Evolutionary conservation across 192 early-diverging fungal genomes (phyloP).

Genomic region (Lobulomyces angularis): DNA sequence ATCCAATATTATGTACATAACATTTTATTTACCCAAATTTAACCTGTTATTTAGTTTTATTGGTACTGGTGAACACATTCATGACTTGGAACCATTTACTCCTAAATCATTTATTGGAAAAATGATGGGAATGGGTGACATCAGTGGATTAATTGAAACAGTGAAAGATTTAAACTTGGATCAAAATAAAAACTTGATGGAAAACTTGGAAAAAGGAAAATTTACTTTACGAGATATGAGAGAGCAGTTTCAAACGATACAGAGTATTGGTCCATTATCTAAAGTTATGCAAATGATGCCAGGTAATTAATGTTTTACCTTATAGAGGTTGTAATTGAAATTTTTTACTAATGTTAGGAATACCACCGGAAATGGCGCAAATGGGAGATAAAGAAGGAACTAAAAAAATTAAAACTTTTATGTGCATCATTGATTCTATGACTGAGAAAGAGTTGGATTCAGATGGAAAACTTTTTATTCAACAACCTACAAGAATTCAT

Average conservation of each 20-base stretch:
- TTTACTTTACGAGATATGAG: slow-evolving; percentile 90
- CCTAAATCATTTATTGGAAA: slow-evolving; percentile 83
- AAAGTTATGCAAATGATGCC: slow-evolving; percentile 85
- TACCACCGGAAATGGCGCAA: slow-evolving; percentile 33
- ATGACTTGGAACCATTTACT: slow-evolving; percentile 83
- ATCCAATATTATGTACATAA: slow-evolving; percentile 85
- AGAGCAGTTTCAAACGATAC: slow-evolving; percentile 80
- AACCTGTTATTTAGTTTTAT: too few species aligned
- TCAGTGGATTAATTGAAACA: slow-evolving; percentile 73
- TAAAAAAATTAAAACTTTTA: slow-evolving; percentile 53
- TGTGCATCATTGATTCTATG: slow-evolving; percentile 96
- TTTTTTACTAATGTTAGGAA: slow-evolving; percentile 44
- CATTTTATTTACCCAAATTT: too few species aligned
- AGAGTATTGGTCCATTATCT: slow-evolving; percentile 81
- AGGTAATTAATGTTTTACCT: slow-evolving; percentile 49
- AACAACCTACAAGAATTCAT: slow-evolving; percentile 55
- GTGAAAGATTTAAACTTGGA: slow-evolving; percentile 80
- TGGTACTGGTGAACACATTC: slow-evolving; percentile 93
- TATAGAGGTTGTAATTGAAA: slow-evolving; percentile 43
- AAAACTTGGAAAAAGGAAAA: slow-evolving; percentile 74
- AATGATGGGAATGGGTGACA: slow-evolving; percentile 91
- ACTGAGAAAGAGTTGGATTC: slow-evolving; percentile 77
- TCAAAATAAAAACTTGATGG: slow-evolving; percentile 70
- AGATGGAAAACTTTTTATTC: slow-evolving; percentile 70
- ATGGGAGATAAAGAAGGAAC: slow-evolving; percentile 41